These are phyloP conservation scores for Asterionellopsis glacialis DNA, from an alignment of 108 stramenopile species.

Conservation along the genomic window DNA sequence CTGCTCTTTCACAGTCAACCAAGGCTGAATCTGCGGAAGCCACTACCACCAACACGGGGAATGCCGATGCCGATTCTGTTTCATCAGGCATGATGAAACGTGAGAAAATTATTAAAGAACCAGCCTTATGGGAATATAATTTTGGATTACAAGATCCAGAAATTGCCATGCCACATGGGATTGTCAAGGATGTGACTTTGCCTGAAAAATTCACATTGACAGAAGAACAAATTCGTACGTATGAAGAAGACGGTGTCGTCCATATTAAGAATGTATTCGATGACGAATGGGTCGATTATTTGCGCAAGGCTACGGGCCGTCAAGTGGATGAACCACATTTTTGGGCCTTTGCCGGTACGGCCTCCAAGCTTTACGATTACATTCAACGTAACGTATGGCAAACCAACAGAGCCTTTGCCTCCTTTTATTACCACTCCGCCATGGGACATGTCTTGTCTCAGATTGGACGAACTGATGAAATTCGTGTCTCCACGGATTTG, in stretches of 20 bases:
- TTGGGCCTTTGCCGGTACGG: constrained; percentile 90
- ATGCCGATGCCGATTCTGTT: too few relatives aligned
- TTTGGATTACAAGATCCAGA: constrained; percentile 84
- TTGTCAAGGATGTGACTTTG: constrained; percentile 46
- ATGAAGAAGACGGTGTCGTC: constrained; percentile 85
- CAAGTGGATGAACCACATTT: constrained; percentile 86
- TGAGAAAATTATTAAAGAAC: constrained; percentile 73
- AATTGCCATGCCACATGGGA: constrained; percentile 68
- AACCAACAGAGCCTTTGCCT: constrained; percentile 84
- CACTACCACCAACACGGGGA: too few relatives aligned
- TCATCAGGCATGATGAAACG: too few relatives aligned
- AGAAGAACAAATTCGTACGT: constrained; percentile 69
- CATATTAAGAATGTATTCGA: constrained; percentile 80
- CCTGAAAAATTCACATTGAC: constrained; percentile 69
- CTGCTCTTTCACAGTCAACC: too few relatives aligned
- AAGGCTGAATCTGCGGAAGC: too few relatives aligned
- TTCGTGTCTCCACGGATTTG: constrained; percentile 84
- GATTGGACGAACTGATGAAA: constrained; percentile 76
- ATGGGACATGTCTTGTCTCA: constrained; percentile 84
- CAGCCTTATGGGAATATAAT: constrained; percentile 87
- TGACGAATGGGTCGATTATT: constrained; percentile 83
- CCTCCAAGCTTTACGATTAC: constrained; percentile 90
- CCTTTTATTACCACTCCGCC: constrained; percentile 88
- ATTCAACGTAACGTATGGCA: constrained; percentile 93
- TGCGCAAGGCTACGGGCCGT: constrained; percentile 64